Evolutionary conservation across 75 land plant species (phyloP), one percentile per base, ranked within the genome.

Genomic region (Azolla pinnata): DNA sequence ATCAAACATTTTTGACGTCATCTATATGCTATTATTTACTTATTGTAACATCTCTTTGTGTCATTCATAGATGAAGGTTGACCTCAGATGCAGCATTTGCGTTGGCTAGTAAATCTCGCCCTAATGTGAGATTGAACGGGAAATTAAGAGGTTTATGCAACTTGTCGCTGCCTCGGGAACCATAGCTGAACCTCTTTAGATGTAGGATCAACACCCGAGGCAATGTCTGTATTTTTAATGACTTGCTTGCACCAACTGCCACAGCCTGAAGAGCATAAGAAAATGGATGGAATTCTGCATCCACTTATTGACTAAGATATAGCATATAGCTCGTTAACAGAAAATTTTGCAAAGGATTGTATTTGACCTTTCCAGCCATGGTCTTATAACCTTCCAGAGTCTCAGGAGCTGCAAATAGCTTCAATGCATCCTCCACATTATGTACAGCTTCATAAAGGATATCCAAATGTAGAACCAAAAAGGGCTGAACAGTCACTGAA

Each of bases 401-500:
- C 60, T 89, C 98, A 62, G 96, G 83, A 19, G 87, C 78, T 33
- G 90, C 83, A 71, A 75, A 89, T 29, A 88, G 63, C 57, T 35
- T 85, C 48, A 93, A 79, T 3, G 98, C 98, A 85, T 93, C 96
- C 62, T 93, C 98, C 64, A 93, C 76, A 28, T 82, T 81, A 52
- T 60, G 75, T 44, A 93, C 77, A 58, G 81, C 67, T 48, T 85
- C 98, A 29, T 84, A 78, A 23, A 75, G 60, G 25, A 93, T 89
- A 57, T 93, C 96, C 63, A 93, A 83, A 50, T 83, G 96, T 23
- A 93, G 77, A 57, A 89, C 44, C 30, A 88, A 67, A 64, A 75
- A 93, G 16, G 96, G 96, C 61, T 93, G 90, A 25, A 93, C 75
- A 45, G 96, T 85, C 21, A 90, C 96, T 44, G 96, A 88, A 12